Conservation (phyloP, 441 rosid genomes). For the Gossypium davidsonii region DNA sequence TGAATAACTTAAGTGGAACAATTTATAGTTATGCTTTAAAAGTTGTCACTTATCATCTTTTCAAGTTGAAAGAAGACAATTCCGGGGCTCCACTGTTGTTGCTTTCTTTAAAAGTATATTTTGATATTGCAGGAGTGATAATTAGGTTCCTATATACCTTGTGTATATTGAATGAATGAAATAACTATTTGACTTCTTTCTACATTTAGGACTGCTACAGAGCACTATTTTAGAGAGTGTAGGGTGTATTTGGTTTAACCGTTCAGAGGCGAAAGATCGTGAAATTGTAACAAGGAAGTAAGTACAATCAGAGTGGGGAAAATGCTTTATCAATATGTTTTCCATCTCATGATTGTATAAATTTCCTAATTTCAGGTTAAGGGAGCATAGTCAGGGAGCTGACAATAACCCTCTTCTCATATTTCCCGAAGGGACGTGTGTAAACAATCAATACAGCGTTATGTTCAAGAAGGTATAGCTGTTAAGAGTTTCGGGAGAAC, state of each 20-base stretch:
- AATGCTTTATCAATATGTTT: neutral
- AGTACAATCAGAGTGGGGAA: constrained; percentile 15
- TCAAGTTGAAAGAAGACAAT: neutral
- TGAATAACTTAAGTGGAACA: neutral
- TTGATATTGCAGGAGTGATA: neutral
- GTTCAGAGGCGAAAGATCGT: constrained; percentile 91
- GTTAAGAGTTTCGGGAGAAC: constrained; percentile 5
- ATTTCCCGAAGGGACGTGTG: constrained; percentile 97
- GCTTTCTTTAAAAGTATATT: neutral
- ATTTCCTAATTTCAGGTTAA: constrained; percentile 55
- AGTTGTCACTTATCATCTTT: neutral
- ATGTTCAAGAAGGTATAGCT: constrained; percentile 90
- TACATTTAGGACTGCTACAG: constrained; percentile 68
- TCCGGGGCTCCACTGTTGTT: neutral
- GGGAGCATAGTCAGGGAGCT: constrained; percentile 79
- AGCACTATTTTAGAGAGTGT: constrained; percentile 96
- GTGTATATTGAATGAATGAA: neutral
- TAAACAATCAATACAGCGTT: constrained; percentile 88
- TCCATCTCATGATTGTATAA: constrained; percentile 18
- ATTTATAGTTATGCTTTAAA: neutral
- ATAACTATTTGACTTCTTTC: neutral
- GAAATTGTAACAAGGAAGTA: constrained; percentile 91
- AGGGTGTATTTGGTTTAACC: constrained; percentile 97
- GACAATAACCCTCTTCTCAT: constrained; percentile 95
- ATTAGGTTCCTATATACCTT: neutral